Conservation (phyloP, 306 rosid genomes). For the Malus domestica region DNA sequence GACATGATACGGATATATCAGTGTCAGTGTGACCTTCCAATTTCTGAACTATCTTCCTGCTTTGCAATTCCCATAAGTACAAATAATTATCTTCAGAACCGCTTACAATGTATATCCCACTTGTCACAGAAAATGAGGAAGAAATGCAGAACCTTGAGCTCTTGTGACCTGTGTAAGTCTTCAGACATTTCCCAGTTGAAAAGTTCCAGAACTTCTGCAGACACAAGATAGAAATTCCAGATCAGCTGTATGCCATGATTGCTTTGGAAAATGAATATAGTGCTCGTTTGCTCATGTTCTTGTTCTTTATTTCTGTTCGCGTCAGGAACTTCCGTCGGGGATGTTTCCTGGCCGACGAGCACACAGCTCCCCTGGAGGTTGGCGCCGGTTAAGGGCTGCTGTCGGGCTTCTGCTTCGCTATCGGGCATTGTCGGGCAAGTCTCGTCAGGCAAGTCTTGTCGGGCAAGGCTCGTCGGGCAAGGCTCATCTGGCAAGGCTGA, state of each 20-base stretch:
- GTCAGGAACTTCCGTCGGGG: no score
- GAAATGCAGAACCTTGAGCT: conserved; percentile 85
- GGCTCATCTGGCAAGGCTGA: no score
- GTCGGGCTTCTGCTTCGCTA: no score
- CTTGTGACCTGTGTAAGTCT: conserved; percentile 74
- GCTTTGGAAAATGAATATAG: neutral
- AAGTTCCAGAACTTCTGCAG: conserved; percentile 92
- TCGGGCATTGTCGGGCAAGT: no score
- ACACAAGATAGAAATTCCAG: conserved; percentile 1
- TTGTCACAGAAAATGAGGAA: conserved; percentile 70
- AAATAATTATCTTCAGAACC: conserved; percentile 86
- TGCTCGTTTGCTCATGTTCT: neutral
- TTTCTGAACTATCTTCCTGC: conserved; percentile 72
- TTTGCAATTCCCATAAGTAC: conserved; percentile 85
- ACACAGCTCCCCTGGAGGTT: no score
- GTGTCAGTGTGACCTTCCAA: conserved; percentile 92
- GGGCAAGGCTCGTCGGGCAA: no score
- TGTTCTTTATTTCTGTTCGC: neutral
- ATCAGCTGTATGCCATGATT: neutral
- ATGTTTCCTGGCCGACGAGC: no score
- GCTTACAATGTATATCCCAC: conserved; percentile 81
- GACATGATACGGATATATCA: conserved; percentile 82
- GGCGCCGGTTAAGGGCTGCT: no score
- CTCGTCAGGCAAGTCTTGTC: no score
- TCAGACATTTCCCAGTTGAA: conserved; percentile 81